phyloP scores from a whole-genome alignment of 495 filamentous ascomycete species.

The Talaromyces adpressus region DNA sequence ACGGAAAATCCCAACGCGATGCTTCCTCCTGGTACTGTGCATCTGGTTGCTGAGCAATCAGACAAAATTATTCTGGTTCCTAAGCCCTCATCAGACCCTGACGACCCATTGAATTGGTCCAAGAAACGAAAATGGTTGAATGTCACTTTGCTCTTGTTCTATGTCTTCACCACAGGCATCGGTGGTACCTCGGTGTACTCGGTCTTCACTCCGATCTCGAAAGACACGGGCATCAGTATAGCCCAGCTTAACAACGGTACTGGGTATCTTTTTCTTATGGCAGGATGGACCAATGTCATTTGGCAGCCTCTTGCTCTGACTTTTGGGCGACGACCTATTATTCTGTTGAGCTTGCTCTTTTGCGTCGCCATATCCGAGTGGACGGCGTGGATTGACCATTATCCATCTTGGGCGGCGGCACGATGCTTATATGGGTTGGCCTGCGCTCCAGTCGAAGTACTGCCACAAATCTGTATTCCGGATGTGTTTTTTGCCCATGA shows the following conservation, averaged over 20 bases:
- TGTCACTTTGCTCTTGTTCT: conserved; percentile 3
- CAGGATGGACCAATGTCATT: conserved; percentile 28
- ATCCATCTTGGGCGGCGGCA: conserved; percentile 43
- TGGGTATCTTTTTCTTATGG: conserved; percentile 27
- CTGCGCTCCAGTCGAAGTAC: conserved; percentile 42
- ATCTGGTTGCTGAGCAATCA: conserved; percentile 30
- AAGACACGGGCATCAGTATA: conserved; percentile 26
- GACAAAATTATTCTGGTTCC: conserved; percentile 39
- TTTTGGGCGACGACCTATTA: conserved; percentile 25
- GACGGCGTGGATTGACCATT: conserved; percentile 34
- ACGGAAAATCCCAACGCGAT: not conserved
- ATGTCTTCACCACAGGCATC: conserved; percentile 7
- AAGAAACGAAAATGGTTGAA: conserved; percentile 28
- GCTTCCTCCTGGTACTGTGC: conserved; percentile 26
- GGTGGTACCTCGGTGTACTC: conserved; percentile 8
- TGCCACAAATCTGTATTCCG: conserved; percentile 41
- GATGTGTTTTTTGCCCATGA: conserved; percentile 50
- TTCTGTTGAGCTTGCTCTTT: conserved; percentile 21
- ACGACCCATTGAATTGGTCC: conserved; percentile 46
- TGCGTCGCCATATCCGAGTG: conserved; percentile 32
- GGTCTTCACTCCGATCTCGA: conserved; percentile 6
- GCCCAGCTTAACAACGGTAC: conserved; percentile 21
- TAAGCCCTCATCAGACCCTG: conserved; percentile 35
- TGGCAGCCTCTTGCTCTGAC: conserved; percentile 25
- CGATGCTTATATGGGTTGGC: conserved; percentile 46